A percentile compares a stretch with the other conserved stretches of the same genome.
phyloP scores from a whole-genome alignment of 192 early-diverging fungal genomes.

The Backusella parvicylindrica region DNA sequence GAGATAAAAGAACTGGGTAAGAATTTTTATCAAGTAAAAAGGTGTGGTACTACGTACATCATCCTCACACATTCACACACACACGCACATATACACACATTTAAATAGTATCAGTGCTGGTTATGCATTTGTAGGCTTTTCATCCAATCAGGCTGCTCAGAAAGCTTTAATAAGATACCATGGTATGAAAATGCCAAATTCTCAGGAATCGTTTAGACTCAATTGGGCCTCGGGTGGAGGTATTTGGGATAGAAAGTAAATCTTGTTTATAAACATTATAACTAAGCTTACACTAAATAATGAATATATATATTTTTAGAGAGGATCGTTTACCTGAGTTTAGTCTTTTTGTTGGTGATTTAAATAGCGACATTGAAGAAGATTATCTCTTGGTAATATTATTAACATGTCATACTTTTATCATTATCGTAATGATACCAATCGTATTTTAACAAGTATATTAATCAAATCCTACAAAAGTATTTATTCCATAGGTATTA shows the following conservation, averaged over 20 bases:
- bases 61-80: not conserved
- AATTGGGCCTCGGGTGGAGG: constrained; percentile 96
- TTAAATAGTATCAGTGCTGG: constrained; percentile 58
- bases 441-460: constrained; percentile 11
- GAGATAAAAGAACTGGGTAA: constrained; percentile 86
- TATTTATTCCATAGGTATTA: constrained; percentile 72
- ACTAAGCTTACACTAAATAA: not conserved
- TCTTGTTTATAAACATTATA: constrained; percentile 2
- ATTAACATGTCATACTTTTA: too few relatives aligned
- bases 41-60: not conserved
- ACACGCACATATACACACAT: not conserved
- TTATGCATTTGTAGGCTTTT: constrained; percentile 94
- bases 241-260: constrained; percentile 53
- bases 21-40: not conserved
- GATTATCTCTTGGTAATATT: constrained; percentile 65
- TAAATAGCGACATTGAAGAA: constrained; percentile 89
- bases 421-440: not conserved
- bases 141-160: constrained; percentile 59
- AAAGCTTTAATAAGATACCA: constrained; percentile 72
- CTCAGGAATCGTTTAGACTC: constrained; percentile 80
- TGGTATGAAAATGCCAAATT: constrained; percentile 79
- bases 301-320: constrained; percentile 31
- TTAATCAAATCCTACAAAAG: not conserved
- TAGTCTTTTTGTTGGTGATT: constrained; percentile 95
- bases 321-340: constrained; percentile 74